Evolutionary conservation across 805 yeast genomes (phyloP), one percentile per base, ranked within the genome.

Genomic region (Ogataea henricii): DNA sequence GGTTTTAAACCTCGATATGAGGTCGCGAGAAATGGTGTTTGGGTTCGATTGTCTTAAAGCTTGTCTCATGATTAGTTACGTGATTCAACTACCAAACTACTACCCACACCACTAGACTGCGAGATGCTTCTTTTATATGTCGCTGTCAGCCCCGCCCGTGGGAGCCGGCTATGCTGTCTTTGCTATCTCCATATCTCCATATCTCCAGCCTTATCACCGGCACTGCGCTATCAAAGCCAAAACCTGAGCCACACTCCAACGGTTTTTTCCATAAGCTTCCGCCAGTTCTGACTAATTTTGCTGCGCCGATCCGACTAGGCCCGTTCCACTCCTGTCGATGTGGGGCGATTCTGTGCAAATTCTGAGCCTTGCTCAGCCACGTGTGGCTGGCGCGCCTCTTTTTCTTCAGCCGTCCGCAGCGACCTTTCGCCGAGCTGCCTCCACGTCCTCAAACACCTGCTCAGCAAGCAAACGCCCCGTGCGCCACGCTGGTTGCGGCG

Each of bases 21-120:
- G 41, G 25, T 52, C 59, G 26, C 51, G 50, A 2, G 56, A 29
- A 13, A 46, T 18, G 35, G 25, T 35, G 34, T 40, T 36, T 14
- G 52, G 10, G 13, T 48, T 18, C 5, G 47, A 22, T 25, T 45
- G 48, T 48, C 53, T 52, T 12, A 53, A 34, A 6, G 59, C 57
- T 40, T 51, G 52, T 49, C 55, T 53, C 55, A 55, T 47, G 2
- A 12, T 30, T 25, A n/a, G n/a, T 12, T 30, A n/a, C 16, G 6
- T 14, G n/a, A 30, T 16, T 13, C 16, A 14, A 14, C 6, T 30
- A 22, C 8, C n/a, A 14, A 6, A n/a, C 18, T 4, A 8, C n/a
- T 30, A 8, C 7, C 18, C 18, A 30, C 18, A 12, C n/a, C 30
- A 27, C 13, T 27, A 27, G 4, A 6, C 14, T 6, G 30, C n/a